Percentiles rank a stretch among this genome's conserved stretches.
These are phyloP conservation scores for Hemisphaericaspora nanyangensis DNA, from an alignment of 805 yeast genomes.

Conservation along the genomic window DNA sequence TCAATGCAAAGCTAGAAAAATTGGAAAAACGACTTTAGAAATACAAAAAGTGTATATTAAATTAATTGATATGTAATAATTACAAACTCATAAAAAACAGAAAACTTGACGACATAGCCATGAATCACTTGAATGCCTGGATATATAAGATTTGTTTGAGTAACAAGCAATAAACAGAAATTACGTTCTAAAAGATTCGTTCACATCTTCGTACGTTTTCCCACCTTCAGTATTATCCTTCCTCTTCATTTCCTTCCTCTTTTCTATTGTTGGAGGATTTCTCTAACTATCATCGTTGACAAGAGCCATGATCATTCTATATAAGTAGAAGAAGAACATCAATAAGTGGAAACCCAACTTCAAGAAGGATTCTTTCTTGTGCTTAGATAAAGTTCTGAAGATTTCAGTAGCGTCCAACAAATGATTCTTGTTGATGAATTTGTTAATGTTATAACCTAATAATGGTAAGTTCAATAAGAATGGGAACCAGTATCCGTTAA, in stretches of 20 bases:
- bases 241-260: neutral
- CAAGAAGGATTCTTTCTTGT: conserved; percentile 87
- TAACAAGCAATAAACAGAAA: no score
- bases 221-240: no score
- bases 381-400: conserved; percentile 87
- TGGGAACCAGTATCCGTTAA: conserved; percentile 91
- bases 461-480: conserved; percentile 81
- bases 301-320: conserved; percentile 92
- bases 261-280: no score
- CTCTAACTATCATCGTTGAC: conserved; percentile 49
- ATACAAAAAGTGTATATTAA: neutral
- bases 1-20: conserved; percentile 20
- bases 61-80: neutral
- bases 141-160: no score
- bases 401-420: conserved; percentile 95
- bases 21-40: conserved; percentile 15
- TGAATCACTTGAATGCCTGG: no score
- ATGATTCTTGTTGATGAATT: conserved; percentile 75
- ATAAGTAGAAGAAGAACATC: conserved; percentile 92
- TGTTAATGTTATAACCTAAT: conserved; percentile 77
- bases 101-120: no score
- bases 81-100: neutral
- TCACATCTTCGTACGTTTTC: neutral
- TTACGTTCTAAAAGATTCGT: no score
- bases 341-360: conserved; percentile 88